These are phyloP conservation scores for Chaetomiaceae sp. DNA, from an alignment of 2,329 filamentous ascomycete species.

Conservation along the genomic window DNA sequence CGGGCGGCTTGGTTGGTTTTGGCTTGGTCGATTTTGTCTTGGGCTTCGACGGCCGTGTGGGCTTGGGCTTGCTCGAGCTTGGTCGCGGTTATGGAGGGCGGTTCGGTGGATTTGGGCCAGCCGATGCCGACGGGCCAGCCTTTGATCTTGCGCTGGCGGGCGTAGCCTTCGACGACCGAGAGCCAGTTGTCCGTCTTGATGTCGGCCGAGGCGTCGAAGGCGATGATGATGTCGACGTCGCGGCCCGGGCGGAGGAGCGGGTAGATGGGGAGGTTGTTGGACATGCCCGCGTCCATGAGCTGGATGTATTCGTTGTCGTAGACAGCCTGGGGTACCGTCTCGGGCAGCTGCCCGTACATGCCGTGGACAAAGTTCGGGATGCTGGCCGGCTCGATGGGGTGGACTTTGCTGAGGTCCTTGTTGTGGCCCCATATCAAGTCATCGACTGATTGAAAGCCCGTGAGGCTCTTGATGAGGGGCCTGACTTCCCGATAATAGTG, in stretches of 20 bases:
- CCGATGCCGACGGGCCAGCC: slow-evolving; percentile 95
- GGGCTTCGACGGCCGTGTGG: slow-evolving; percentile 53
- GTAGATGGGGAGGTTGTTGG: slow-evolving; percentile 95
- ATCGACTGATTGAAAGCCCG: slow-evolving; percentile 73
- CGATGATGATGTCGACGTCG: slow-evolving; percentile 82
- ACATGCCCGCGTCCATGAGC: slow-evolving; percentile 97
- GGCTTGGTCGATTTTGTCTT: slow-evolving; percentile 59
- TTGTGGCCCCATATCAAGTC: slow-evolving; percentile 76
- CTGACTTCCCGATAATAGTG: slow-evolving; percentile 94
- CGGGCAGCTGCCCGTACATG: slow-evolving; percentile 69
- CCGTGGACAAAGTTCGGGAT: slow-evolving; percentile 87
- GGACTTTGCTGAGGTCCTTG: slow-evolving; percentile 81
- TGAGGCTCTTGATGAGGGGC: slow-evolving; percentile 70
- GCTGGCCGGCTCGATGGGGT: slow-evolving; percentile 86
- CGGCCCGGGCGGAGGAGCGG: slow-evolving; percentile 83
- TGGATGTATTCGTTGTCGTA: slow-evolving; percentile 67
- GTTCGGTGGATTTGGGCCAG: slow-evolving; percentile 67
- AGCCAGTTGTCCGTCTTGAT: slow-evolving; percentile 96
- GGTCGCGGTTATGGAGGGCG: slow-evolving; percentile 54
- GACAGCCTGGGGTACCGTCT: slow-evolving; percentile 73
- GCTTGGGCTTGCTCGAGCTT: slow-evolving; percentile 66
- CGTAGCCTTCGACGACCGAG: slow-evolving; percentile 88
- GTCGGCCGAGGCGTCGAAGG: slow-evolving; percentile 92
- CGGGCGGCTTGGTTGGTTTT: slow-evolving; percentile 41
- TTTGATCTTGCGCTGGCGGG: slow-evolving; percentile 80